Evolutionary conservation across 176 grass and related monocot species (phyloP), one percentile per base, ranked within the genome.

Genomic region (Aegilops tauschii): DNA sequence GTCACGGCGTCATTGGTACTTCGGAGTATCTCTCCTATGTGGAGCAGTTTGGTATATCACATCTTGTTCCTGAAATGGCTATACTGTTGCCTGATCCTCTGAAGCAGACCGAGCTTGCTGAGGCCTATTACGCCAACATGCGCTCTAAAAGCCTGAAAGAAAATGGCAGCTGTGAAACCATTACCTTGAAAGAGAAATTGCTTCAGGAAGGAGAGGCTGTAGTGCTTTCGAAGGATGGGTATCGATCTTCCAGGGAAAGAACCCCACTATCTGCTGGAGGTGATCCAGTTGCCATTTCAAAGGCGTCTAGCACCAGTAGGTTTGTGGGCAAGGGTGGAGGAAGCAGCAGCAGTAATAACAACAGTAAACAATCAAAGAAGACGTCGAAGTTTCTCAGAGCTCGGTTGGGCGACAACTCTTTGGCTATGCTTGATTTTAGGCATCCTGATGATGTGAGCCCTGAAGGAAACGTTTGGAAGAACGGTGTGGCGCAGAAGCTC

Each of bases 11-110:
- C 49, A 99, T 99, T 37, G 77, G 72, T 72, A 84, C 92, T 49
- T 82, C 44, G 68, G 97, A 99, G 80, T 99, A 99, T 84, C 88
- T 99, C 79, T 93, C 92, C 18, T 99, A 92, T 83, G 94, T 96
- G 2, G 94, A 99, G 83, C 97, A 99, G 63, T 99, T 96, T 93
- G 92, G 90, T 76, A 89, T 99, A 4, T 90, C 85, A 3, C 90
- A 96, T 75, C 89, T 99, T 86, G 88, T 96, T 86, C 89, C 86
- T 84, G 97, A 99, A 85, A 90, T 99, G 90, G 94, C 94, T 63
- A 80, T 83, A 27, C 78, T 96, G 14, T 93, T 92, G 80, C 97
- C 94, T 65, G 94, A 99, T 88, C 63, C 78, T 42, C 71, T 49
- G 70, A 99, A 96, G 75, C 87, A 91, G 88, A 92, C 82, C 56